phyloP scores from a whole-genome alignment of 1,139 yeast genomes.

The Blastobotrys proliferans region DNA sequence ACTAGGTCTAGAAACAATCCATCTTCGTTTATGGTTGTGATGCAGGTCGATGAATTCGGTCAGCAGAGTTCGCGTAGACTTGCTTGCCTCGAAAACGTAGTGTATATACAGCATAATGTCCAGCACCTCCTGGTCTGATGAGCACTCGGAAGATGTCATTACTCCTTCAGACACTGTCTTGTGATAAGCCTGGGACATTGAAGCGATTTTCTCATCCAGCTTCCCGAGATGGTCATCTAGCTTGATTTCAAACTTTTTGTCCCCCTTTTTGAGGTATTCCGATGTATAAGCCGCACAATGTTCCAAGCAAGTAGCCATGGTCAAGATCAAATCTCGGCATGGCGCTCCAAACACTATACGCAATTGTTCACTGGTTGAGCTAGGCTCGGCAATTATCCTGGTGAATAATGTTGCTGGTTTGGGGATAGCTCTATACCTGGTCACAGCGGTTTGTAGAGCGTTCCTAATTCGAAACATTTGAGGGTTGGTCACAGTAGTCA shows the following conservation, averaged over 20 bases:
- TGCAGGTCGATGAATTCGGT: background rate
- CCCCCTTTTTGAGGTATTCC: constrained; percentile 15
- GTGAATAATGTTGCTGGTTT: constrained; percentile 26
- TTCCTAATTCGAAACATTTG: constrained; percentile 40
- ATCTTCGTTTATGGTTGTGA: constrained; percentile 19
- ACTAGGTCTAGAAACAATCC: constrained; percentile 37
- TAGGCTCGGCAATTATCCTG: constrained; percentile 7
- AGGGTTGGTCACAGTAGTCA: constrained; percentile 36
- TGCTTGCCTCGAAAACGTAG: constrained; percentile 22
- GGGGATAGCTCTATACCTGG: constrained; percentile 43
- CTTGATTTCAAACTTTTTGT: background rate
- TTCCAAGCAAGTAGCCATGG: constrained; percentile 4
- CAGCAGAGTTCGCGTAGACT: constrained; percentile 14
- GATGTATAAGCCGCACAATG: constrained; percentile 3
- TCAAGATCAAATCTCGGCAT: constrained; percentile 3
- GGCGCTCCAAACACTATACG: constrained; percentile 3
- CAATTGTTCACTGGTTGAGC: constrained; percentile 1
- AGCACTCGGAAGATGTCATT: constrained; percentile 1
- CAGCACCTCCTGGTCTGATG: constrained; percentile 19
- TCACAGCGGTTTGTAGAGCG: constrained; percentile 37
- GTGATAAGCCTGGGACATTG: constrained; percentile 15
- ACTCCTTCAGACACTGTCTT: constrained; percentile 8
- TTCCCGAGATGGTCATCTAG: background rate
- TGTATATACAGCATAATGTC: constrained; percentile 22
- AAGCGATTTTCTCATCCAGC: constrained; percentile 13